Conservation (phyloP, 2,329 filamentous ascomycete genomes). For the Ascochyta clinopodiicola region DNA sequence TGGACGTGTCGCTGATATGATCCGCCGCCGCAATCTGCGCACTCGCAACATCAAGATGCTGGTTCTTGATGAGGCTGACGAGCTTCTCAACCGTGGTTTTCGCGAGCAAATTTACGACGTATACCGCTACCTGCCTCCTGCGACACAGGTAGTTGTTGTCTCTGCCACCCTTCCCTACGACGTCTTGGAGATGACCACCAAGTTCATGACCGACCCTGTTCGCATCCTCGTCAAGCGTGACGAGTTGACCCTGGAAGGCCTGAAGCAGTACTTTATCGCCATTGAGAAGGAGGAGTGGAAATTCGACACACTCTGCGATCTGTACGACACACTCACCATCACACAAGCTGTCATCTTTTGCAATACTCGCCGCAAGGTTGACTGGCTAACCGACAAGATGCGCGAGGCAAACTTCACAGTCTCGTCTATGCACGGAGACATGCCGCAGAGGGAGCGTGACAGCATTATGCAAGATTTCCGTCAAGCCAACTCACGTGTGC, state of each 20-base stretch:
- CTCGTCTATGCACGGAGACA: slow-evolving; percentile 98
- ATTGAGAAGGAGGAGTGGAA: slow-evolving; percentile 99
- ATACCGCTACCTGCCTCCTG: slow-evolving; percentile 93
- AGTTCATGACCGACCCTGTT: slow-evolving; percentile 99
- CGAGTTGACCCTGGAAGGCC: slow-evolving; percentile 93
- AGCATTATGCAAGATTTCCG: slow-evolving; percentile 99
- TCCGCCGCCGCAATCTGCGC: slow-evolving; percentile 73
- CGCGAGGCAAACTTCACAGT: slow-evolving; percentile 98
- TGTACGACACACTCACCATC: slow-evolving; percentile 98
- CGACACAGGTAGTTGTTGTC: slow-evolving; percentile 97
- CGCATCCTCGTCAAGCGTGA: slow-evolving; percentile 98
- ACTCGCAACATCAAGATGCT: slow-evolving; percentile 81
- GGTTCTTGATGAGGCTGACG: slow-evolving; percentile 77
- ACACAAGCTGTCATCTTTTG: slow-evolving; percentile 99
- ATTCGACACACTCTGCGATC: slow-evolving; percentile 96
- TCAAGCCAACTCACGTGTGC: slow-evolving; percentile 91
- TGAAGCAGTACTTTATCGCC: slow-evolving; percentile 99
- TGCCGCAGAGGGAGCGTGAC: slow-evolving; percentile 97
- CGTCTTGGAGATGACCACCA: slow-evolving; percentile 98
- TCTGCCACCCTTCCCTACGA: slow-evolving; percentile 97
- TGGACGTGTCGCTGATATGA: slow-evolving; percentile 91
- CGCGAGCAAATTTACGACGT: slow-evolving; percentile 99
- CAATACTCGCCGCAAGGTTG: slow-evolving; percentile 98
- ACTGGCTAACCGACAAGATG: slow-evolving; percentile 99
- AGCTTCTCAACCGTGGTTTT: slow-evolving; percentile 90